A percentile compares a stretch with the other conserved stretches of the same genome.
Conservation (phyloP, 2,329 filamentous ascomycete genomes). For the Scedosporium boydii region DNA sequence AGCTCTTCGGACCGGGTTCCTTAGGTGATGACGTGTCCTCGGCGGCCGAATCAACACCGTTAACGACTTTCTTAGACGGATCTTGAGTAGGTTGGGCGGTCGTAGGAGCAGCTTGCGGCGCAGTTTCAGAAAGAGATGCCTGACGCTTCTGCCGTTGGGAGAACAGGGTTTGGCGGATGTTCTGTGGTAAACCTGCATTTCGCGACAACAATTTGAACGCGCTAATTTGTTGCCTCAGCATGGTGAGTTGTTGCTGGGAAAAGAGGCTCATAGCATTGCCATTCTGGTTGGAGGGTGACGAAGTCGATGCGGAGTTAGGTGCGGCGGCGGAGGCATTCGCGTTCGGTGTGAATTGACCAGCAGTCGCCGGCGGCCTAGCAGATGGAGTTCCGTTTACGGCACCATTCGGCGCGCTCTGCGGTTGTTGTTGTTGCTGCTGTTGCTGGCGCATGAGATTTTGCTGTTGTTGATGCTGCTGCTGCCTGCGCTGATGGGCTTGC, state of each 20-base stretch:
- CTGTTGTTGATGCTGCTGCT: slow-evolving; percentile 25
- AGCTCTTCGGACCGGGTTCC: slow-evolving; percentile 55
- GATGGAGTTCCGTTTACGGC: slow-evolving; percentile 37
- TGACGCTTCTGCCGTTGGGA: slow-evolving; percentile 58
- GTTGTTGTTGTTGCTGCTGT: slow-evolving; percentile 34
- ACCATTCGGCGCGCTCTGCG: slow-evolving; percentile 48
- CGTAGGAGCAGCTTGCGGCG: slow-evolving; percentile 15
- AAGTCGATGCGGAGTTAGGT: slow-evolving; percentile 2
- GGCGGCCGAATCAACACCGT: slow-evolving; percentile 11
- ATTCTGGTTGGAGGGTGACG: slow-evolving; percentile 12
- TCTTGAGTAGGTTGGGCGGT: slow-evolving; percentile 18
- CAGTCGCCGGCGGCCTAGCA: slow-evolving; percentile 20
- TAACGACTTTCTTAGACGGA: slow-evolving; percentile 6
- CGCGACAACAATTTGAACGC: slow-evolving; percentile 87
- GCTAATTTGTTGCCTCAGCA: slow-evolving; percentile 76
- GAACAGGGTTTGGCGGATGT: slow-evolving; percentile 77
- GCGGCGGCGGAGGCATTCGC: neutral
- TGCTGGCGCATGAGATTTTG: slow-evolving; percentile 33
- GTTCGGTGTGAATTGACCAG: slow-evolving; percentile 15
- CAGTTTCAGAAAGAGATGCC: slow-evolving; percentile 7
- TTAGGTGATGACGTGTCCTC: slow-evolving; percentile 30
- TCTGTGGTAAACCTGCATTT: slow-evolving; percentile 69
- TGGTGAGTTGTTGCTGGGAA: slow-evolving; percentile 66
- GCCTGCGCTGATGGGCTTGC: slow-evolving; percentile 34
- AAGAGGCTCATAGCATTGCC: slow-evolving; percentile 48